phyloP scores from a whole-genome alignment of 2,329 filamentous ascomycete species.

The Neofusicoccum parvum region DNA sequence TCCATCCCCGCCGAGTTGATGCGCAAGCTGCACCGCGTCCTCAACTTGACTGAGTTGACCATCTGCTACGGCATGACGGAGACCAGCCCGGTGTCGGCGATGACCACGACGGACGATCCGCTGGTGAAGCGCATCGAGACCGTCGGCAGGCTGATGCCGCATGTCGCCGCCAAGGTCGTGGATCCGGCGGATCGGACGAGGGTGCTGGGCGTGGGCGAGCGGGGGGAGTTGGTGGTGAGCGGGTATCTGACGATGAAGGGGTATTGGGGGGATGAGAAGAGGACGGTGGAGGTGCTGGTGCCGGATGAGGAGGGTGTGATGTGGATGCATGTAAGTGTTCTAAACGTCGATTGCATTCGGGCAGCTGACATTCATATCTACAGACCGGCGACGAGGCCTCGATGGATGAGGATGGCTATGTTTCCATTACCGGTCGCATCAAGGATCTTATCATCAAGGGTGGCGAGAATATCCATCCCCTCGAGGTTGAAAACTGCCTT shows the following conservation, averaged over 20 bases:
- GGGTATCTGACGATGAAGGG: slow-evolving; percentile 91
- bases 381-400: slow-evolving; percentile 86
- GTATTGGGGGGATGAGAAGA: slow-evolving; percentile 76
- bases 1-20: slow-evolving; percentile 84
- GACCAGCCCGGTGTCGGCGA: slow-evolving; percentile 72
- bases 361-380: background rate
- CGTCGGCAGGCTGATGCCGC: slow-evolving; percentile 81
- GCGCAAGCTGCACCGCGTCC: slow-evolving; percentile 68
- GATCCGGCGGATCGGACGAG: slow-evolving; percentile 61
- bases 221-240: slow-evolving; percentile 78
- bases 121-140: slow-evolving; percentile 71
- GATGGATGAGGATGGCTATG: slow-evolving; percentile 82
- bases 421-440: slow-evolving; percentile 85
- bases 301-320: slow-evolving; percentile 57
- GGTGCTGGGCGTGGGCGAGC: slow-evolving; percentile 64
- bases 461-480: slow-evolving; percentile 93
- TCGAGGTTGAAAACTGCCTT: slow-evolving; percentile 89
- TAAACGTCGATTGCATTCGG: no score
- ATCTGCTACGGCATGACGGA: slow-evolving; percentile 99
- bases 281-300: slow-evolving; percentile 70
- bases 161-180: slow-evolving; percentile 79
- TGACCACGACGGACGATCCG: slow-evolving; percentile 80
- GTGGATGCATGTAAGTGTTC: slow-evolving; percentile 71
- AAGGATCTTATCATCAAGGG: slow-evolving; percentile 95
- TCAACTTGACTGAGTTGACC: slow-evolving; percentile 80